Evolutionary conservation across 331 rosid species (phyloP).

Genomic region (Acacia pycnantha): DNA sequence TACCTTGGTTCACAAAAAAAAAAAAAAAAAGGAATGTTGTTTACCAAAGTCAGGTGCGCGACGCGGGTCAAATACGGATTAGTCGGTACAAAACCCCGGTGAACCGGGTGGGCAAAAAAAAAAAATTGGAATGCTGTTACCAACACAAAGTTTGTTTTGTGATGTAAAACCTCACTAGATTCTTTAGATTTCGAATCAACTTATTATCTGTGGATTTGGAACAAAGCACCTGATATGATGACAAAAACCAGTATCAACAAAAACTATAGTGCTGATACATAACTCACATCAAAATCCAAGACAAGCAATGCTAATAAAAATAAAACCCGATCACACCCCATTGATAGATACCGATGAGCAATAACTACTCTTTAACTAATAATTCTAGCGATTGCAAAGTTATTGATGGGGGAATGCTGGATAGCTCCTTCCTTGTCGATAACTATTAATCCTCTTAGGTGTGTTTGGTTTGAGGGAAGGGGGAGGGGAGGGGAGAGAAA

Average conservation of each 20-base stretch:
- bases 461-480: no score
- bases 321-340: conserved; percentile 37
- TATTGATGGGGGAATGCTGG: conserved; percentile 94
- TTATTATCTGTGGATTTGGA: not conserved
- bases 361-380: conserved; percentile 15
- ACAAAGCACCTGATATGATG: no score
- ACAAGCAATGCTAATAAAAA: not conserved
- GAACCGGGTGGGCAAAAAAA: no score
- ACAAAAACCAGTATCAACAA: not conserved
- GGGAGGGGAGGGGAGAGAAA: no score
- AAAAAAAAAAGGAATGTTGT: no score
- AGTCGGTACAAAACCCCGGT: no score
- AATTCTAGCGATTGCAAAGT: conserved; percentile 88
- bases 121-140: no score
- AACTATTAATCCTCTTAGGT: conserved; percentile 91
- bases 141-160: rapidly evolving
- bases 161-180: no score
- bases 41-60: no score
- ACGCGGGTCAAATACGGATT: no score
- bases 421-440: conserved; percentile 93
- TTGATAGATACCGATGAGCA: conserved; percentile 28
- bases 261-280: conserved; percentile 25
- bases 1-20: no score
- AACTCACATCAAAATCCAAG: conserved; percentile 25
- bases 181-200: not conserved